These are phyloP conservation scores for Zymoseptoria tritici DNA, from an alignment of 2,329 filamentous ascomycete species.

Conservation along the genomic window DNA sequence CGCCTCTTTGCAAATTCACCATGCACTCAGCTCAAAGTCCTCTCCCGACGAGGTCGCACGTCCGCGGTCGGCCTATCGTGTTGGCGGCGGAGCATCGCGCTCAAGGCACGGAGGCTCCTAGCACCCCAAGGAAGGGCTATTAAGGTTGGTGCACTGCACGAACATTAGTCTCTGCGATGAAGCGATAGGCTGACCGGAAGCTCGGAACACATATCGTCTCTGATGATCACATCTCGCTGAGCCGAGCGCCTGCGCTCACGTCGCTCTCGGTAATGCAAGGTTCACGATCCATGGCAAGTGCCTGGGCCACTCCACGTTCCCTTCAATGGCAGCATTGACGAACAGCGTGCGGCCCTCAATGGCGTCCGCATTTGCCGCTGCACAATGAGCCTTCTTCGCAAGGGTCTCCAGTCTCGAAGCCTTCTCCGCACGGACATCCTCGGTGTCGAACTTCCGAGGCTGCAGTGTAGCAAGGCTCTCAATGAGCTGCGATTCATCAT, in stretches of 20 bases:
- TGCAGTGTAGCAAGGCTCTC: slow-evolving; percentile 28
- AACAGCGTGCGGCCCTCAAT: slow-evolving; percentile 48
- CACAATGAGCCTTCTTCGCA: slow-evolving; percentile 23
- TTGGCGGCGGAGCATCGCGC: too few species aligned
- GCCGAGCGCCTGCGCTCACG: too few species aligned
- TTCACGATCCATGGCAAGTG: slow-evolving; percentile 51
- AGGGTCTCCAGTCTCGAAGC: slow-evolving; percentile 14
- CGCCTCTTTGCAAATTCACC: not conserved
- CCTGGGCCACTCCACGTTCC: slow-evolving; percentile 32
- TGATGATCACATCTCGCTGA: too few species aligned
- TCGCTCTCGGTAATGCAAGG: slow-evolving; percentile 34
- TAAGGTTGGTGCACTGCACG: too few species aligned
- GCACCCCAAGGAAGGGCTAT: too few species aligned
- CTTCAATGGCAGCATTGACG: slow-evolving; percentile 52
- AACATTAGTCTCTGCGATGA: too few species aligned
- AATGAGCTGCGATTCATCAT: slow-evolving; percentile 33
- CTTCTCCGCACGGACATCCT: slow-evolving; percentile 16
- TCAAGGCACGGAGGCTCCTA: too few species aligned
- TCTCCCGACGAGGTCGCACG: too few species aligned
- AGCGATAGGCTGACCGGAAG: too few species aligned
- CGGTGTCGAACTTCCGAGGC: slow-evolving; percentile 11
- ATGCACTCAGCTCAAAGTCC: too few species aligned
- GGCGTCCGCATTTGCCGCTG: slow-evolving; percentile 18
- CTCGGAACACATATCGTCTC: too few species aligned
- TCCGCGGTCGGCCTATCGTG: too few species aligned